Base-by-base conservation (phyloP, 2,329 filamentous ascomycete species). In the Fusarium sp. region DNA sequence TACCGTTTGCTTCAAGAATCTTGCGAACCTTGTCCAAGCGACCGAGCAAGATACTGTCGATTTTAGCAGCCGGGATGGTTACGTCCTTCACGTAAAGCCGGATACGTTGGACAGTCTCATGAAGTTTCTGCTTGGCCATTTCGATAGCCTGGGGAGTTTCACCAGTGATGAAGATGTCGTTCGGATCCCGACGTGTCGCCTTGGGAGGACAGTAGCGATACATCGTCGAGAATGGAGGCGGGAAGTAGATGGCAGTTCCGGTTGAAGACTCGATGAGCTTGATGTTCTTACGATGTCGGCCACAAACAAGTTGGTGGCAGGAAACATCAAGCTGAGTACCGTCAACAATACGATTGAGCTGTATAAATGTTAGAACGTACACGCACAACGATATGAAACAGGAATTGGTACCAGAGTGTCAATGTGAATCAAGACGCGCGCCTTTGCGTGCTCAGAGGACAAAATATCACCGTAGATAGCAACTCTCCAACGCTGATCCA, bases 241-340 rank as follows among this genome's bases (percentile, higher is more conserved):
- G 96, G 76, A 99, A 98, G 82, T 99, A 99, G 74, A 99, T 98
- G 68, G 96, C 95, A 10, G 96, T 98, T 74, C 94, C 93, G 15
- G 96, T 98, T 27, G 92, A 89, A 15, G 96, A 97, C 80, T 99
- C 96, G 75, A 99, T 97, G 74, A 96, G 83, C 83, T 98, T 98
- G 82, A 99, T 97, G 78, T 97, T 97, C 83, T 97, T 97, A 72
- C 96, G 88, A 72, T 94, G 95, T 48, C 96, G 92, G 48, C 96
- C 96, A 78, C 94, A 97, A 49, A 98, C 90, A 56, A 97, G 85
- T 59, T 94, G 96, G 78, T 99, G 96, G 77, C 97, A 87, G 25
- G 93, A 92, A 49, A 95, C 82, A 72, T 97, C 94, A 61, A 97
- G 85, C 75, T 92, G 92, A 75, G 94, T 89, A 47, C 86, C 88